Evolutionary conservation across 192 early-diverging fungal species (phyloP), one percentile per base, ranked within the genome.

Genomic region (Coemansia erecta): DNA sequence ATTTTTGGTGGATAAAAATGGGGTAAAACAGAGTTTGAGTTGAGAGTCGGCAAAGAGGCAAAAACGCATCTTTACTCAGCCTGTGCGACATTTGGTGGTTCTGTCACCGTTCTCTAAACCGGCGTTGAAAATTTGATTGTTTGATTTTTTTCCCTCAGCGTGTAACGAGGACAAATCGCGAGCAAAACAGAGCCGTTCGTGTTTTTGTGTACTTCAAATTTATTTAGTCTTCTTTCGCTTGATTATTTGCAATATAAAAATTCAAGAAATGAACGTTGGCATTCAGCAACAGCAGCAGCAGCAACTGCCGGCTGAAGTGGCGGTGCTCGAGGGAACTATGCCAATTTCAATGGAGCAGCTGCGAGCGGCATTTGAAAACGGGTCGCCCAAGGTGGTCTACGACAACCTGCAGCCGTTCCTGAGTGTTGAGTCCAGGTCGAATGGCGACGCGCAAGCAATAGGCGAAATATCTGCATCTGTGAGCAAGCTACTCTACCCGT

Each of bases 271-370:
- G 47, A 24, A 49, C 47, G 47, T 5, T 19, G 21, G 47, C 47
- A 23, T n/a, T 17, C 42, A 43, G 42, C 42, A 43, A 43, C 48
- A 24, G 48, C 48, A 50, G 31, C 53, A 2, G 28, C 53, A 3
- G 23, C 56, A 17, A 43, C 31, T 31, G 28, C 7, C 28, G 28
- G 28, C 28, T 31, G 28, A 31, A 31, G 49, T 53, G 13, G 65
- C 47, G 24, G 47, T 13, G 12, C 22, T 11, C 19, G 51, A 8
- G 26, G 31, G 31, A 7, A 17, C 42, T 43, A 35, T 42, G 5
- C 26, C 53, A 15, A 53, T 77, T n/a, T 70, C 73, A 35, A 52
- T 70, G 19, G 64, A 77, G 53, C 64, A 64, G 39, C 44, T 77
- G 61, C 63, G 68, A 12, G 59, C 60, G 35, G 60, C 73, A 2